Evolutionary conservation across 225 moss, liverwort and hornwort genomes (phyloP).

Genomic region (Marchantia paleacea): DNA sequence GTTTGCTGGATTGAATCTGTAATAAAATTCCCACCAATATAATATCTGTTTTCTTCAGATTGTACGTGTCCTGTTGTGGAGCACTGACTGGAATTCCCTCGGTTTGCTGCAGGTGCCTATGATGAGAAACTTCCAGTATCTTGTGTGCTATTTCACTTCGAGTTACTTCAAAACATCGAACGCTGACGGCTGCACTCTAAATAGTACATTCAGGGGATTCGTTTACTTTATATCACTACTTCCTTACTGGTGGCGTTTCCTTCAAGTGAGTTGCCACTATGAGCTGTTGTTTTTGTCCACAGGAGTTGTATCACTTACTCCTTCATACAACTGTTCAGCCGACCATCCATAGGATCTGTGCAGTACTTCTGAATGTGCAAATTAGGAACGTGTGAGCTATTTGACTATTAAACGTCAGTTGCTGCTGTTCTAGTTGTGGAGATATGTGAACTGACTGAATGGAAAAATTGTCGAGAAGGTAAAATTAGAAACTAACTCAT

Average conservation of each 20-base stretch:
- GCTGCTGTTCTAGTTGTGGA: background rate
- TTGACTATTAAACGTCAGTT: background rate
- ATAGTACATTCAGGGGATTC: constrained; percentile 42
- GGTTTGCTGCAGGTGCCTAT: constrained; percentile 34
- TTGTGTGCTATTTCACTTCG: constrained; percentile 68
- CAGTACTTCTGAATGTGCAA: background rate
- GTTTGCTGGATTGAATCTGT: too few species aligned
- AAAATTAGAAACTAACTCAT: background rate
- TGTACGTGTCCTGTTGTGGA: background rate
- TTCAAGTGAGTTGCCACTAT: constrained; percentile 49
- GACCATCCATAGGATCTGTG: background rate
- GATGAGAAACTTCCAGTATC: constrained; percentile 73
- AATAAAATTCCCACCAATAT: too few species aligned
- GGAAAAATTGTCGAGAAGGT: background rate
- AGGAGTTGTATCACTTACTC: background rate
- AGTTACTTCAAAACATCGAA: constrained; percentile 56
- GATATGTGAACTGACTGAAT: too few species aligned
- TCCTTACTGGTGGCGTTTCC: constrained; percentile 80
- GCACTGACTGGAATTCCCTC: background rate
- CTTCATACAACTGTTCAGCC: background rate
- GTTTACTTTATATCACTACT: constrained; percentile 66
- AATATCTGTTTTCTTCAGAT: background rate
- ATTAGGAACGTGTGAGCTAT: background rate
- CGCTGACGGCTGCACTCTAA: constrained; percentile 47
- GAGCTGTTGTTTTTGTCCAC: too few species aligned